Evolutionary conservation across 306 rosid species (phyloP).

Genomic region (Quercus bicolor): DNA sequence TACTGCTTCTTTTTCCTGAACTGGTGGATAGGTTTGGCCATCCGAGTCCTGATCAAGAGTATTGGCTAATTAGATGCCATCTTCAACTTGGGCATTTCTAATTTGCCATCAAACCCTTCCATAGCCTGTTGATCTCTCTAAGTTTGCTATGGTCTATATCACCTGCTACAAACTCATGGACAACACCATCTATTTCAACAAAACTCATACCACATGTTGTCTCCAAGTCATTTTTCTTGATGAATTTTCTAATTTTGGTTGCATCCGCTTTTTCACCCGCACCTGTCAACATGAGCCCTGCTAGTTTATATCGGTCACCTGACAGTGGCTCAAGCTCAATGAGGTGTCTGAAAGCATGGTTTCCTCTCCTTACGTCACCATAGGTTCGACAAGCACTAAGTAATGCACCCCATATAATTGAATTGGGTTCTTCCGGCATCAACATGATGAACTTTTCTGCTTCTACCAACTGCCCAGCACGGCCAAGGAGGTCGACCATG

Average conservation of each 20-base stretch:
- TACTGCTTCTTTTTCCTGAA: neutral
- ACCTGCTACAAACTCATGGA: slow-evolving; percentile 39
- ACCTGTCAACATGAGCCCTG: slow-evolving; percentile 34
- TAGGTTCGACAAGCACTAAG: slow-evolving; percentile 41
- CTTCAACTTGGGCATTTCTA: neutral
- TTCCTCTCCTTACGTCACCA: slow-evolving; percentile 38
- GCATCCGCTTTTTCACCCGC: slow-evolving; percentile 34
- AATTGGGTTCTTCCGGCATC: slow-evolving; percentile 33
- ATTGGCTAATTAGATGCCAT: neutral
- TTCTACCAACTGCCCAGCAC: slow-evolving; percentile 38
- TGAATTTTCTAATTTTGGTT: slow-evolving; percentile 19
- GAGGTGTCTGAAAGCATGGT: slow-evolving; percentile 28
- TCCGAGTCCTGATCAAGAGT: neutral
- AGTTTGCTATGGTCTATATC: slow-evolving; percentile 10
- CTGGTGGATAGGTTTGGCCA: neutral
- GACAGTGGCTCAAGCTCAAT: slow-evolving; percentile 35
- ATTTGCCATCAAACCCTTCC: slow-evolving; percentile 12
- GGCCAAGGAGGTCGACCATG: slow-evolving; percentile 54
- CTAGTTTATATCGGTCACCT: slow-evolving; percentile 50
- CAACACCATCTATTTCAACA: slow-evolving; percentile 34
- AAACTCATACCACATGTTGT: slow-evolving; percentile 37
- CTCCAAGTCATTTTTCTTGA: slow-evolving; percentile 32
- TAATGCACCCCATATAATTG: slow-evolving; percentile 43
- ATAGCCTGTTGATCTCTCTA: slow-evolving; percentile 27
- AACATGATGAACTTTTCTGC: slow-evolving; percentile 34